phyloP scores from a whole-genome alignment of 768 basidiomycete genomes.

The Rhodotorula kratochvilovae region DNA sequence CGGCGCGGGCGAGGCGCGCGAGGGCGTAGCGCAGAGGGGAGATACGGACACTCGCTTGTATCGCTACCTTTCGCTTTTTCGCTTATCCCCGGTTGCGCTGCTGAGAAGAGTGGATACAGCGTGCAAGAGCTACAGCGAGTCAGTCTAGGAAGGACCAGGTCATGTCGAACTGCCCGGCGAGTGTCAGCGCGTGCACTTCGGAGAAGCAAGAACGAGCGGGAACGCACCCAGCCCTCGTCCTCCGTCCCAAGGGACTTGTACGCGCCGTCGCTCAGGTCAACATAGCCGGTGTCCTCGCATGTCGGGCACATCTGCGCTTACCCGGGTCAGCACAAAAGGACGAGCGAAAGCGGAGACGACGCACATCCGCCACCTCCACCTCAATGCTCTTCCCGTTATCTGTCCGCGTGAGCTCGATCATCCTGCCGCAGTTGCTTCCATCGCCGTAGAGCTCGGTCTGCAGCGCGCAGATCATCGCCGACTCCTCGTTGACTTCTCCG shows the following conservation, averaged over 20 bases:
- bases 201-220: neutral
- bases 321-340: too few species aligned
- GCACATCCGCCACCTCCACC: neutral
- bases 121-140: too few species aligned
- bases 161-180: neutral
- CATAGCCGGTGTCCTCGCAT: neutral
- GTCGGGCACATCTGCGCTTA: neutral
- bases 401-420: neutral
- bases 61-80: too few species aligned
- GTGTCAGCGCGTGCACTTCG: too few species aligned
- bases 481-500: neutral
- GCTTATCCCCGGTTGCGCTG: too few species aligned
- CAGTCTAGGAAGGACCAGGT: neutral
- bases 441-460: neutral
- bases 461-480: conserved; percentile 1
- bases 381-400: neutral
- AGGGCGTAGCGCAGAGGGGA: too few species aligned
- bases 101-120: too few species aligned
- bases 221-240: neutral
- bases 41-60: too few species aligned
- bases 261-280: neutral
- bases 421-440: neutral
- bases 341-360: too few species aligned
- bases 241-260: neutral
- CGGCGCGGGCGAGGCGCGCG: too few species aligned